Base-by-base conservation (phyloP, 225 moss, liverwort and hornwort species). In the Takakia lepidozioides region DNA sequence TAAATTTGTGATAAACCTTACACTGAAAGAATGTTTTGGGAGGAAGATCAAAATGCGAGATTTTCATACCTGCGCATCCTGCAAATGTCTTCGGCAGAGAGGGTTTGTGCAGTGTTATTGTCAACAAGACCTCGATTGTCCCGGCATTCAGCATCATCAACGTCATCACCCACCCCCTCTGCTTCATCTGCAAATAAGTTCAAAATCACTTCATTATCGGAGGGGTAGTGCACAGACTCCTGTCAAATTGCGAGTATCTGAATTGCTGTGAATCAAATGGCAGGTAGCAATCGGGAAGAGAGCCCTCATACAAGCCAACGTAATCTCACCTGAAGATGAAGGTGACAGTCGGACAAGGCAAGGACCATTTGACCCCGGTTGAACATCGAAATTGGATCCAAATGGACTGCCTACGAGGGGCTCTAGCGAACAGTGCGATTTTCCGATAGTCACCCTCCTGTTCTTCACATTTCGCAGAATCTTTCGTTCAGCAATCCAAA, bases 1-100 rank as follows among this genome's bases (percentile, higher is more conserved):
- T 5, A 28, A 34, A 44, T 29, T 5, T 29, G 19, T 29, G 34
- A 3, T 16, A 20, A 15, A 15, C 40, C 40, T 15, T 24, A 2
- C 29, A 25, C n/a, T 23, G 19, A 41, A 27, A 28, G 8, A 53
- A 52, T 34, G 5, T 15, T 36, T 9, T 2, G 22, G 25, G 46
- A 28, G 15, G n/a, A 3, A 32, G n/a, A n/a, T n/a, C n/a, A n/a
- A n/a, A n/a, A n/a, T n/a, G n/a, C n/a, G n/a, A n/a, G n/a, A n/a
- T n/a, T n/a, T n/a, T n/a, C n/a, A n/a, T n/a, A 98, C 98, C 71
- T 87, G 71, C 91, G 91, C 98, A 98, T 91, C 39, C 80, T 82
- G 47, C 68, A 75, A 26, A 91, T 98, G 48, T 91, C 91, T 52
- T 82, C 81, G 1, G 87, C 84, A 55, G 98, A 91, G 47, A 98